These are phyloP conservation scores for Xerocomellus intermedius DNA, from an alignment of 768 basidiomycete genomes.

Conservation along the genomic window DNA sequence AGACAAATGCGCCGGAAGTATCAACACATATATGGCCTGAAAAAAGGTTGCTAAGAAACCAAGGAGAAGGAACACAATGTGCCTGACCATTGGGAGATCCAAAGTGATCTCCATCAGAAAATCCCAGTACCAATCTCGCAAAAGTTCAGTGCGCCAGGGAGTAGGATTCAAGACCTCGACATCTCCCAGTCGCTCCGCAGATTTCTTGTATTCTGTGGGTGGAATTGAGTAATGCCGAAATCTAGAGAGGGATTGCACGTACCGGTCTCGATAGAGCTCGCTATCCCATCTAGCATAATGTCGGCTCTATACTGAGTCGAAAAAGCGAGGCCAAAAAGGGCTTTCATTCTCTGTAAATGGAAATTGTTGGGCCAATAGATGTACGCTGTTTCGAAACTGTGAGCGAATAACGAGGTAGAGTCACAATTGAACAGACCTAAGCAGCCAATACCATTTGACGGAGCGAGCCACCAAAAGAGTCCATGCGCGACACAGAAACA, in stretches of 20 bases:
- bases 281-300: constrained; percentile 38
- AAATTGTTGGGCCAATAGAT: constrained; percentile 39
- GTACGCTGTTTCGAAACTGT: constrained; percentile 31
- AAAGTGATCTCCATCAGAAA: constrained; percentile 27
- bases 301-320: constrained; percentile 33
- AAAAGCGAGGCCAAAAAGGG: constrained; percentile 41
- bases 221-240: neutral
- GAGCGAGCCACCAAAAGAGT: constrained; percentile 32
- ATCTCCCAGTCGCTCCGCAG: constrained; percentile 32
- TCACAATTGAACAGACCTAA: constrained; percentile 28
- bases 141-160: constrained; percentile 14
- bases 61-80: neutral
- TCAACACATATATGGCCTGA: constrained; percentile 27
- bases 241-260: neutral
- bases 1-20: constrained; percentile 24
- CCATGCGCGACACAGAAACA: constrained; percentile 31
- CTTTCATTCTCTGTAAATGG: constrained; percentile 38
- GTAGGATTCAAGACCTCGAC: constrained; percentile 29
- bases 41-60: neutral
- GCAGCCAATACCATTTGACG: constrained; percentile 36
- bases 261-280: constrained; percentile 34
- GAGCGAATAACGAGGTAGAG: neutral
- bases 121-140: constrained; percentile 39
- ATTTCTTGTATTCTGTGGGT: constrained; percentile 36
- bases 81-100: constrained; percentile 36